Evolutionary conservation across 2,329 filamentous ascomycete species (phyloP), one percentile per base, ranked within the genome.

Genomic region (Helminthosporium solani): DNA sequence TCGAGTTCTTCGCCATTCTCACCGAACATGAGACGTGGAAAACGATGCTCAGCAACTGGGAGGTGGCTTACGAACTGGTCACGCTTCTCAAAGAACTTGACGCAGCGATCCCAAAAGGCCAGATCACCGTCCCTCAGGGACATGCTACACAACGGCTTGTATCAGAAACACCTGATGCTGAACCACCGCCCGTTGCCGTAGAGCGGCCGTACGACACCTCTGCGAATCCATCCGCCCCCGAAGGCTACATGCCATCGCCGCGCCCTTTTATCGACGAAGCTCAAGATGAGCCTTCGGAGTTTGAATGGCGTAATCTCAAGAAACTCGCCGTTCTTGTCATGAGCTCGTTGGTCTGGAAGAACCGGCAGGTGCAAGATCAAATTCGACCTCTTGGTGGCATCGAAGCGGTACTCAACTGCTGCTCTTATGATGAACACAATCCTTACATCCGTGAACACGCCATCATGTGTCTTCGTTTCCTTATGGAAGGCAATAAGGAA

Each of bases 261-360:
- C 77, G 49, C 66, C 80, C 46, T 63, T 77, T 59, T 77, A 80
- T 70, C 41, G 67, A 70, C 36, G 68, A 70, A 57, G 61, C 68
- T 2, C 66, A 66, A 47, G 81, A 84, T 54, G 82, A 85, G 57
- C 83, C 83, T 0, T 80, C 78, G 0, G 82, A 84, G 55, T 86
- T 85, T 48, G 82, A 85, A 66, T 86, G 83, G 83, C 87, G 73
- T 71, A 95, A 94, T 44, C 85, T 96, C 60, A 97, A 97, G 73
- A 94, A 90, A 39, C 84, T 96, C 48, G 90, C 95, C 33, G 87
- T 97, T 11, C 85, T 94, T 40, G 94, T 96, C 28, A 81, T 97
- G 9, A 91, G 89, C 0, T 90, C 87, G 0, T 81, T 97, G 0
- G 84, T 96, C 3, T 95, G 94, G 78, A 94, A 94, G 39, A 89